Conservation (phyloP, 768 basidiomycete genomes). For the Phaffia australis region DNA sequence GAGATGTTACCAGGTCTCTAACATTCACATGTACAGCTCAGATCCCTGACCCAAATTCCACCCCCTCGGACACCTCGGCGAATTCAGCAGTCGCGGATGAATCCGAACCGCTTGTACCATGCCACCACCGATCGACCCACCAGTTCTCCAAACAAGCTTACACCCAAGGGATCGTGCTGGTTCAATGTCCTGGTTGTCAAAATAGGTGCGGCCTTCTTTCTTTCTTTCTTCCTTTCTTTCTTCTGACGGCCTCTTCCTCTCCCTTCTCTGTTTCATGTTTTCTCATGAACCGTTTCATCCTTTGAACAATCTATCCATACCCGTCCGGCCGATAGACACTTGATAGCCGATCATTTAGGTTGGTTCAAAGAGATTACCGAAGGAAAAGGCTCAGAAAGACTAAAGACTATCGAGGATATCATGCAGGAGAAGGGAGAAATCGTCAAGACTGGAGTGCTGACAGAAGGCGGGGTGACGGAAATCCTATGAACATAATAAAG, state of each 20-base stretch:
- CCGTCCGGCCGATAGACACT: conserved; percentile 46
- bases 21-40: conserved; percentile 78
- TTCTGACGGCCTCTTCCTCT: background rate
- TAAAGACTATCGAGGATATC: conserved; percentile 73
- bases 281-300: background rate
- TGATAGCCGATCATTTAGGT: conserved; percentile 80
- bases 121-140: conserved; percentile 71
- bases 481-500: too few species aligned
- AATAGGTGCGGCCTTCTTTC: conserved; percentile 52
- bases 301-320: background rate
- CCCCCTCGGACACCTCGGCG: background rate
- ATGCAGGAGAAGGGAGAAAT: conserved; percentile 66
- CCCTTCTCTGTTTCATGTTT: background rate
- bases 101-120: conserved; percentile 33
- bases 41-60: conserved; percentile 29
- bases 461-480: conserved; percentile 3
- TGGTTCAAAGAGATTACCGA: conserved; percentile 66
- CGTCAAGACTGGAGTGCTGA: conserved; percentile 45
- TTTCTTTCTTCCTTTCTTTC: background rate
- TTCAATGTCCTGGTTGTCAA: conserved; percentile 82
- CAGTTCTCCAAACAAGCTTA: conserved; percentile 77
- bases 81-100: conserved; percentile 24
- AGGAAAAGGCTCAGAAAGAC: conserved; percentile 40
- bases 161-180: conserved; percentile 73
- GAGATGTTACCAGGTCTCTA: conserved; percentile 34